Base-by-base conservation (phyloP, 495 filamentous ascomycete genomes). In the Neurospora pannonica region DNA sequence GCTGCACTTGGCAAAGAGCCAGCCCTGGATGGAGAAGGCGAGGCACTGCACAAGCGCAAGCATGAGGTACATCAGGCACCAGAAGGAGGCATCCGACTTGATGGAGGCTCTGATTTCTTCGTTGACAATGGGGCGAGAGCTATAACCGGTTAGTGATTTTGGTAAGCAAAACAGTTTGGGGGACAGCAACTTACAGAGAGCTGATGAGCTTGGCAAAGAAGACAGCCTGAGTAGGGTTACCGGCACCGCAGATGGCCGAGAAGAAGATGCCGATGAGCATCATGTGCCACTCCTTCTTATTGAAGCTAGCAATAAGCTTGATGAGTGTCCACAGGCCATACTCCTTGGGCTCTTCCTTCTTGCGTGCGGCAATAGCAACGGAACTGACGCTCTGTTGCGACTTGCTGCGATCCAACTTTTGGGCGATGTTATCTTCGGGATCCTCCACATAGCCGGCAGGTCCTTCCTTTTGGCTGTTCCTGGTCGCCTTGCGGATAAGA, bases 41-140 rank as follows among this genome's bases (percentile, higher is more conserved):
- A 95, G 79, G 74, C 97, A 90, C 78, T 92, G 89, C 38, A 90
- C 87, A 67, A 97, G 80, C 19, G 92, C 96, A n/a, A 97, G 88
- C 88, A 98, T 94, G 31, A 98, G 87, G 81, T 96, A 99, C 94
- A 99, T 97, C 73, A 90, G 81, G 42, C 89, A 90, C 95, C 96
- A 99, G 82, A 98, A 98, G 75, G 96, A 89, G 54, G 89, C 89
- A 54, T 92, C 89, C 4, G 87, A 85, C 70, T 91, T 87, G 43
- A 97, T 79, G 17, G 79, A 72, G 24, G 74, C 76, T 9, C 77
- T 82, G 43, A 80, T 85, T 10, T 70, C 78, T 0, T 78, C 76
- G 19, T 76, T 84, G 70, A 85, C 54, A 67, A 67, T 73, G 19
- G 82, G 81, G 7, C 84, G 78, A 9, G 81, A 81, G 11, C 85